Conservation (phyloP, 352 stramenopile species). For the Nothophytophthora sp. region DNA sequence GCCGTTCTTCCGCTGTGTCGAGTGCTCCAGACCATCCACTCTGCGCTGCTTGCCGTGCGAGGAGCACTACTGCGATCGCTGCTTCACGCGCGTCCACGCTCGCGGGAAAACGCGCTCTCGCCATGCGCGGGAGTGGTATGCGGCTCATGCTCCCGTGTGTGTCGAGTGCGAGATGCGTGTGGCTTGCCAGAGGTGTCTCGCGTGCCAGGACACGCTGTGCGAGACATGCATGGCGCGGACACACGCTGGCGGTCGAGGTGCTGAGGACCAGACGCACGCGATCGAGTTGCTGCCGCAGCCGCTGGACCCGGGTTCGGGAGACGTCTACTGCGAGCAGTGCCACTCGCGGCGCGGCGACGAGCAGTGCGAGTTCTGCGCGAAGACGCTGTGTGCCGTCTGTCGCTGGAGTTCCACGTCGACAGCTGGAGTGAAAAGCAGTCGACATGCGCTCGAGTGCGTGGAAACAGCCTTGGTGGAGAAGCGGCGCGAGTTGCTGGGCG, state of each 20-base stretch:
- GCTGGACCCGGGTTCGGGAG: slow-evolving; percentile 18
- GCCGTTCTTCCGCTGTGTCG: slow-evolving; percentile 63
- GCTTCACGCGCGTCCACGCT: slow-evolving; percentile 69
- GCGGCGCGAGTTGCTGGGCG: slow-evolving; percentile 47
- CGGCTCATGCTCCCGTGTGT: slow-evolving; percentile 52
- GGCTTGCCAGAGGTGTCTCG: slow-evolving; percentile 61
- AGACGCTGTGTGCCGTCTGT: slow-evolving; percentile 60
- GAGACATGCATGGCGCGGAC: slow-evolving; percentile 62
- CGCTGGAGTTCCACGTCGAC: slow-evolving; percentile 31
- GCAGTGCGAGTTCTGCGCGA: slow-evolving; percentile 55
- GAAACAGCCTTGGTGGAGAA: slow-evolving; percentile 64
- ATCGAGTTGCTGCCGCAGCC: slow-evolving; percentile 54
- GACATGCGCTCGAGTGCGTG: slow-evolving; percentile 52
- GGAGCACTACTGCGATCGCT: slow-evolving; percentile 82
- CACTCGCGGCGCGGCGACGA: slow-evolving; percentile 48
- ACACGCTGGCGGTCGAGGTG: slow-evolving; percentile 45
- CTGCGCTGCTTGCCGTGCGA: slow-evolving; percentile 68
- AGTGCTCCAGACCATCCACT: slow-evolving; percentile 66
- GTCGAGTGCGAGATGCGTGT: slow-evolving; percentile 76
- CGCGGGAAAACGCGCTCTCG: slow-evolving; percentile 52
- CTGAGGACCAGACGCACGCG: slow-evolving; percentile 34
- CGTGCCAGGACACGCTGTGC: slow-evolving; percentile 71
- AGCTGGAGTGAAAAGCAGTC: slow-evolving; percentile 18
- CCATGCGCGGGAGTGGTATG: slow-evolving; percentile 68
- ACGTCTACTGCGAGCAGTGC: slow-evolving; percentile 73